phyloP scores from a whole-genome alignment of 441 rosid species.

The Hura crepitans region DNA sequence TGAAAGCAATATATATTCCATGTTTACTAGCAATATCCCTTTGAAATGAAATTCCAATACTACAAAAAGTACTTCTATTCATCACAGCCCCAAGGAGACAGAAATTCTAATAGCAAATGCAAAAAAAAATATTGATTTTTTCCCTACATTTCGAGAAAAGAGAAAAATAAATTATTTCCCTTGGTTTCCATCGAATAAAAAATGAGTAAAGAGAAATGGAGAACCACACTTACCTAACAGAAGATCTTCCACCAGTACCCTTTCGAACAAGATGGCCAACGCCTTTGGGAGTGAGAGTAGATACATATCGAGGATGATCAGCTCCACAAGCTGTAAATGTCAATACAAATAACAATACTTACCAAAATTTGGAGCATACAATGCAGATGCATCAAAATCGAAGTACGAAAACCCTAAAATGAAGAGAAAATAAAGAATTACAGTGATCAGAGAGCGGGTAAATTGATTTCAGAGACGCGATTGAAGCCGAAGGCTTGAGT shows the following conservation, averaged over 20 bases:
- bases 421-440: slow-evolving; percentile 31
- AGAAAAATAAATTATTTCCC: neutral
- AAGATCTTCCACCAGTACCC: slow-evolving; percentile 99
- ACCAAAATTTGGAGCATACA: neutral
- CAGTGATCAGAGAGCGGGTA: slow-evolving; percentile 54
- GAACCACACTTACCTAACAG: slow-evolving; percentile 62
- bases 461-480: slow-evolving; percentile 43
- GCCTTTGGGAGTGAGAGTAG: slow-evolving; percentile 62
- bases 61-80: neutral
- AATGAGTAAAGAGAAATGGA: neutral
- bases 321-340: slow-evolving; percentile 46
- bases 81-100: neutral
- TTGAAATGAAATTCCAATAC: neutral
- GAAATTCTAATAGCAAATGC: neutral
- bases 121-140: neutral
- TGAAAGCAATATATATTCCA: neutral
- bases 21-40: neutral
- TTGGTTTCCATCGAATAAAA: neutral
- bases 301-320: slow-evolving; percentile 56
- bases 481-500: slow-evolving; percentile 37
- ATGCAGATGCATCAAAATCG: neutral
- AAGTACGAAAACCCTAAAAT: slow-evolving; percentile 18
- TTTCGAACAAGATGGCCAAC: slow-evolving; percentile 83
- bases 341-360: neutral
- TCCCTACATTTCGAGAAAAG: neutral